Evolutionary conservation across 805 yeast species (phyloP).

Genomic region (Ascoidea rubescens): DNA sequence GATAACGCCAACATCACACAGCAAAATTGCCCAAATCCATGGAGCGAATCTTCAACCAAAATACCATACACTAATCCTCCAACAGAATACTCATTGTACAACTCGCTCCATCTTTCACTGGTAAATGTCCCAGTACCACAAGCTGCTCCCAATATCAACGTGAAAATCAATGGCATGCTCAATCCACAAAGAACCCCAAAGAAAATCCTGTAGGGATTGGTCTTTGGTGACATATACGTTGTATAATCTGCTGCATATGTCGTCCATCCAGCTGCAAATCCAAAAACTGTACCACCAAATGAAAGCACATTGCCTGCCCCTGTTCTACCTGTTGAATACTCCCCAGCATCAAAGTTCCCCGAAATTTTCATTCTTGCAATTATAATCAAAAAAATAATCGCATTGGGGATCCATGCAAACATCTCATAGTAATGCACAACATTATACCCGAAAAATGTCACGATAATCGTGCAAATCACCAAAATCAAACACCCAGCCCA

Average conservation of each 20-base stretch:
- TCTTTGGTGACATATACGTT: constrained; percentile 64
- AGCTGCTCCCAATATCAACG: constrained; percentile 79
- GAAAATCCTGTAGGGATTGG: constrained; percentile 47
- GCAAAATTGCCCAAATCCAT: constrained; percentile 83
- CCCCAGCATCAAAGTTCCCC: constrained; percentile 51
- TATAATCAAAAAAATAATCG: constrained; percentile 58
- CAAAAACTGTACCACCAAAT: constrained; percentile 72
- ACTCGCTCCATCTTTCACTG: constrained; percentile 28
- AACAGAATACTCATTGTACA: constrained; percentile 38
- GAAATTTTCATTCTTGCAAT: constrained; percentile 64
- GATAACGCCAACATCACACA: constrained; percentile 79
- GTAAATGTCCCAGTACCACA: constrained; percentile 53
- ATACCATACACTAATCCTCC: constrained; percentile 81
- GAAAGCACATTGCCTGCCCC: constrained; percentile 69
- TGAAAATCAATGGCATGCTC: constrained; percentile 52
- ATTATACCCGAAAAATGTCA: constrained; percentile 75
- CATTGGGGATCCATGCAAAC: constrained; percentile 80
- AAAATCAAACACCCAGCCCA: constrained; percentile 84
- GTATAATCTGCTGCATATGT: constrained; percentile 89
- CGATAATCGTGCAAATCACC: constrained; percentile 49
- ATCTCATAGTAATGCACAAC: constrained; percentile 73
- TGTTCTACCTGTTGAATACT: constrained; percentile 40
- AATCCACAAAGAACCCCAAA: constrained; percentile 51
- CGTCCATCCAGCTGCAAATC: constrained; percentile 92
- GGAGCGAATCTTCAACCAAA: constrained; percentile 65